Evolutionary conservation across 202 grass and related monocot species (phyloP), one percentile per base, ranked within the genome.

Genomic region (Panicum hallii): DNA sequence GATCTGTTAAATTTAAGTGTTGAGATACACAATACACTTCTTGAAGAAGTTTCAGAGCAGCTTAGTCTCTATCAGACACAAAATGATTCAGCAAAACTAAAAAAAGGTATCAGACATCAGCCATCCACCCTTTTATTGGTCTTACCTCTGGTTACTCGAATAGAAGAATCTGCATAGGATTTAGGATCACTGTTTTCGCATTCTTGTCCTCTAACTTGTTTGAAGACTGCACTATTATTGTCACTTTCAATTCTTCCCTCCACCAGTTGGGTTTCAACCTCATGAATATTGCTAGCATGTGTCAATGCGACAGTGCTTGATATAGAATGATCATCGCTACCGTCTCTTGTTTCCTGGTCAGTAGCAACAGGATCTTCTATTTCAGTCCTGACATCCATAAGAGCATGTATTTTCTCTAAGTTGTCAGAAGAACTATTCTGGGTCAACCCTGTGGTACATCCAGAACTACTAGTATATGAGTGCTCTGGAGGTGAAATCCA

Each of bases 401-500:
- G 63, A 65, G 62, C 28, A 78, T 90, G 87, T 77, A 84, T 67
- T 58, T 81, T 76, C 17, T 86, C 79, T 57, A 78, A 86, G 42
- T 90, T 84, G 20, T 94, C 87, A 67, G 74, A 77, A 52, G 74
- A 77, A 85, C 53, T 86, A 83, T 79, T 83, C 83, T 89, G 87
- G 83, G 79, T 86, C 75, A 83, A 90, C 74, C 42, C 74, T 79
- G 64, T 81, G 67, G 72, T 90, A 74, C 83, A 95, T 57, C 78
- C 82, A 65, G 87, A 78, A 81, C 93, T 90, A 82, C 93, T 93
- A 45, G 93, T 98, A 87, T 92, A 98, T 47, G 93, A 90, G 66
- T 88, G 71, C 79, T 90, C 87, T 74, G 91, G 96, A 87, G 96
- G 93, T 82, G 96, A 98, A 77, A 98, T 90, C 96, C 96, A 95